Evolutionary conservation across 768 basidiomycete genomes (phyloP), one percentile per base, ranked within the genome.

Genomic region (Chlorophyllum brunneum): DNA sequence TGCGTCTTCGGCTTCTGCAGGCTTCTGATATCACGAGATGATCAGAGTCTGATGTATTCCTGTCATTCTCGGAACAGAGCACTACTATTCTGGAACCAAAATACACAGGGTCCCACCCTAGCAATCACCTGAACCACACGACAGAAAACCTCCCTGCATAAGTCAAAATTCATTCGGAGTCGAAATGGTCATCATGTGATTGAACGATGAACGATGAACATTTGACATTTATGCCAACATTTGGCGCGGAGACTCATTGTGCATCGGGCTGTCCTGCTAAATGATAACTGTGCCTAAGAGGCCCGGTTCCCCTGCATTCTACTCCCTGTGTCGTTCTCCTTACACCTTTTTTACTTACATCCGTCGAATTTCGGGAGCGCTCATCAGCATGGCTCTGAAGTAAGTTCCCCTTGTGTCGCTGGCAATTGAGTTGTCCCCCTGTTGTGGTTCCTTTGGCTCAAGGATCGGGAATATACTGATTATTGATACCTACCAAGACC

Each of bases 401-500:
- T 53, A 29, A 53, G 51, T 53, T 41, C 30, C 44, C 18, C 44
- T 41, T 42, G 36, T 22, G 27, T 38, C 13, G 15, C 39, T 38
- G 43, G 13, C 34, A 45, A 44, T 39, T 10, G 29, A 43, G 23
- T 53, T 16, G 7, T n/a, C n/a, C 15, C 15, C 26, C 15, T 10
- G 20, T 37, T 29, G 5, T 20, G 11, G 41, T 27, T 18, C 23
- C 40, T 51, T 24, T 24, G 20, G 11, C n/a, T 24, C 16, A 10
- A 16, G 15, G 22, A 9, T 43, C 15, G 7, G 30, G 23, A 7
- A n/a, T n/a, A 37, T 22, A 33, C 51, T 51, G 42, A 51, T 44
- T 29, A 23, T 24, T 23, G 43, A 24, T 26, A 37, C 23, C 15
- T 22, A 29, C 24, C 20, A 45, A 75, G 75, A 49, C 72, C 73